These are phyloP conservation scores for Trichophyton rubrum DNA, from an alignment of 2,329 filamentous ascomycete genomes.

Conservation along the genomic window DNA sequence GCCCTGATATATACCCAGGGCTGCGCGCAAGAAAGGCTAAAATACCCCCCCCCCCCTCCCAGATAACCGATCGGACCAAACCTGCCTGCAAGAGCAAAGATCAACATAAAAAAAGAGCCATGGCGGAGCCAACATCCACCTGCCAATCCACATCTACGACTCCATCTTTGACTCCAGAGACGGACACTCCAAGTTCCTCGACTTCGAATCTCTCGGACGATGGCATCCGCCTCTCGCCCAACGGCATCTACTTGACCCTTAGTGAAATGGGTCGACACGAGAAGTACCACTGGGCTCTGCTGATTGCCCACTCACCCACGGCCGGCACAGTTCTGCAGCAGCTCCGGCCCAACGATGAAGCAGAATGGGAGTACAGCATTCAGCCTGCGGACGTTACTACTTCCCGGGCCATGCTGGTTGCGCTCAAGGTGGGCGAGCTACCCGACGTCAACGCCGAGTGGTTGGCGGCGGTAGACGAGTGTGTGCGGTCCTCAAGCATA, in stretches of 20 bases:
- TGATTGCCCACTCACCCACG: conserved; percentile 9
- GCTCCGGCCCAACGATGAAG: neutral
- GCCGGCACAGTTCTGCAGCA: conserved; percentile 11
- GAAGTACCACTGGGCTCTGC: conserved; percentile 13
- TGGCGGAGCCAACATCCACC: neutral
- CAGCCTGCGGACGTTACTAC: neutral
- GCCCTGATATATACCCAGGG: neutral
- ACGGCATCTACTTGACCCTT: conserved; percentile 13
- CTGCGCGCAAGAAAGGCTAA: neutral
- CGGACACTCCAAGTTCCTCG: neutral
- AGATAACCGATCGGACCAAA: neutral
- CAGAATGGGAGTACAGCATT: conserved; percentile 6
- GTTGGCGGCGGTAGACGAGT: conserved; percentile 9
- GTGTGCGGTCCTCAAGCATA: neutral
- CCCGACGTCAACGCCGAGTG: conserved; percentile 11
- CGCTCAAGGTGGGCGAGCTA: conserved; percentile 12
- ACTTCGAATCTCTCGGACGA: neutral
- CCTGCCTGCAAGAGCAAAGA: neutral
- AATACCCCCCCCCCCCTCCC: neutral
- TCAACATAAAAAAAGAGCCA: neutral
- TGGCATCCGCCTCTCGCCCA: neutral
- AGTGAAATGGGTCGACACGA: conserved; percentile 6
- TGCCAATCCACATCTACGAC: neutral
- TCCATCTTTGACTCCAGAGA: neutral
- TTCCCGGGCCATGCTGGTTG: conserved; percentile 6